Evolutionary conservation across 1,284 basidiomycete genomes (phyloP).

Genomic region (Melanopsichium pennsylvanicum): DNA sequence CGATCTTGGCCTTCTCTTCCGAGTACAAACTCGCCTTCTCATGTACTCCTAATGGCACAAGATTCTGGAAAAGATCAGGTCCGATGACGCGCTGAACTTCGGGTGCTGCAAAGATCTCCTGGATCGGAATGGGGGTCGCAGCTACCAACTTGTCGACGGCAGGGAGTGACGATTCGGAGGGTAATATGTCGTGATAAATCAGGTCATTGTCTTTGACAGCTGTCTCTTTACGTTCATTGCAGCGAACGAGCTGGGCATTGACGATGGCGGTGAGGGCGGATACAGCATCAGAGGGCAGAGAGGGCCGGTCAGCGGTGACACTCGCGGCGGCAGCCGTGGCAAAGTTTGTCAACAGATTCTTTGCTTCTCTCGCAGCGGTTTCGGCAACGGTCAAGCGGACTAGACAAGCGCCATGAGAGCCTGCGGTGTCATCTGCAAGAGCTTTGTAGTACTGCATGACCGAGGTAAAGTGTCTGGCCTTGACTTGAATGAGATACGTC

Average conservation of each 20-base stretch:
- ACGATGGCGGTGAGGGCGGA: slow-evolving; percentile 80
- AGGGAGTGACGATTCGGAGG: slow-evolving; percentile 80
- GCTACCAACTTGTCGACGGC: slow-evolving; percentile 80
- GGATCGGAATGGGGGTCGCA: slow-evolving; percentile 84
- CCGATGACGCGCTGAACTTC: slow-evolving; percentile 96
- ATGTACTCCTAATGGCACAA: slow-evolving; percentile 93
- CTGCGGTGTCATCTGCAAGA: slow-evolving; percentile 77
- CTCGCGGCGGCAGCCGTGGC: slow-evolving; percentile 76
- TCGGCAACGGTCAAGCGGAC: slow-evolving; percentile 83
- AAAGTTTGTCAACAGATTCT: slow-evolving; percentile 76
- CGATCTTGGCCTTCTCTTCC: slow-evolving; percentile 97
- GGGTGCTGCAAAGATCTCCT: slow-evolving; percentile 88
- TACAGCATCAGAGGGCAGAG: slow-evolving; percentile 86
- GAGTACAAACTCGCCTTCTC: slow-evolving; percentile 95
- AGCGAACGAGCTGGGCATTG: slow-evolving; percentile 81
- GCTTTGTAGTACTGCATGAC: slow-evolving; percentile 87
- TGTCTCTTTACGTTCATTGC: slow-evolving; percentile 78
- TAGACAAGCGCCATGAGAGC: slow-evolving; percentile 86
- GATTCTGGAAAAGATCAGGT: slow-evolving; percentile 83
- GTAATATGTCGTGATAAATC: slow-evolving; percentile 94
- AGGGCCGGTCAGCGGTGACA: slow-evolving; percentile 68
- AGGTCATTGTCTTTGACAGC: slow-evolving; percentile 92
- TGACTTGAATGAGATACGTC: slow-evolving; percentile 85
- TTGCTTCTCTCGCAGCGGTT: slow-evolving; percentile 82
- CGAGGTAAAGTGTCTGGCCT: slow-evolving; percentile 87